phyloP scores from a whole-genome alignment of 1,139 yeast genomes.

The Torulaspora globosa region DNA sequence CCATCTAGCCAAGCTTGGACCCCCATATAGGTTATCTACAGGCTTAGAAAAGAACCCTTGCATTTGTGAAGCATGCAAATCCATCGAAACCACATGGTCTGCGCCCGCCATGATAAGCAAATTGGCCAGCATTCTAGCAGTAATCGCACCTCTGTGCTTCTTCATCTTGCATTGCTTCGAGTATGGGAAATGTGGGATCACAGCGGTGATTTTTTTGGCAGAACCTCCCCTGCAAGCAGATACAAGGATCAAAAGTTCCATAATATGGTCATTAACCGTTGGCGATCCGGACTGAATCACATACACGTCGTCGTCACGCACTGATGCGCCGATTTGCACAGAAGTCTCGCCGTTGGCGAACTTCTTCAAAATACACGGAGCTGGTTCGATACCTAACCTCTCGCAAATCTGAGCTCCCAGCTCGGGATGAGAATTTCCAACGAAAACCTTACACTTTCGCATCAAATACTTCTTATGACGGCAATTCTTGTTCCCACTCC shows the following conservation, averaged over 20 bases:
- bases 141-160: conserved; percentile 96
- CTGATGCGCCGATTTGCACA: conserved; percentile 90
- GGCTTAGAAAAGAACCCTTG: conserved; percentile 98
- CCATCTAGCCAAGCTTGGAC: conserved; percentile 96
- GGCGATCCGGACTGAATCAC: conserved; percentile 92
- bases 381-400: conserved; percentile 89
- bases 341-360: conserved; percentile 97
- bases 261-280: conserved; percentile 86
- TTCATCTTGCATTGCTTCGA: conserved; percentile 97
- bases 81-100: conserved; percentile 98
- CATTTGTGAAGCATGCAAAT: conserved; percentile 97
- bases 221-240: conserved; percentile 97
- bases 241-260: conserved; percentile 90
- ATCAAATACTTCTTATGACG: conserved; percentile 37
- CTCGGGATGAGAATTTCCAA: conserved; percentile 95
- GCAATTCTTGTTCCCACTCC: neutral
- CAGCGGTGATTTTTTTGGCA: conserved; percentile 95
- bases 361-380: conserved; percentile 84
- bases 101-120: conserved; percentile 97
- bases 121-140: conserved; percentile 98
- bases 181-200: conserved; percentile 95
- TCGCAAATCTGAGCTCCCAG: conserved; percentile 87
- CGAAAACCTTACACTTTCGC: conserved; percentile 97
- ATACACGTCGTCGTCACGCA: conserved; percentile 94
- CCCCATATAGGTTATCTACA: conserved; percentile 92